Percentiles rank a stretch among this genome's conserved stretches.
These are phyloP conservation scores for Microascus cirrosus DNA, from an alignment of 2,329 filamentous ascomycete genomes.

Conservation along the genomic window DNA sequence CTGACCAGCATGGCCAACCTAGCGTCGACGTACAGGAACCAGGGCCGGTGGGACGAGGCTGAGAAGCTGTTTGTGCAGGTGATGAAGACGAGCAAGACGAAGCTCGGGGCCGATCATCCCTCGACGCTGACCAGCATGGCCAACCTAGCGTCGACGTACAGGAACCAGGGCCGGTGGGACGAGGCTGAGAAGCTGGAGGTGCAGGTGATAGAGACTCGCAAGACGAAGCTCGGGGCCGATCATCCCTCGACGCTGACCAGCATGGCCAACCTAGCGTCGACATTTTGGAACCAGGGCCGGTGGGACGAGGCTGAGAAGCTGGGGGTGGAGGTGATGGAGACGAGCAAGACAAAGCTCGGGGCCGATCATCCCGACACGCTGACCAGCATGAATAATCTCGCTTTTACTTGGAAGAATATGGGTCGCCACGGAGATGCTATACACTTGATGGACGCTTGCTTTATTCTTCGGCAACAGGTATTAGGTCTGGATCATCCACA, in stretches of 20 bases:
- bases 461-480: no score
- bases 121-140: background rate
- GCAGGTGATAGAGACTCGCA: conserved; percentile 2
- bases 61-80: no score
- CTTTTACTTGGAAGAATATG: background rate
- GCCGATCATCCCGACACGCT: background rate
- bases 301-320: no score
- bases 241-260: background rate
- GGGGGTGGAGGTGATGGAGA: no score
- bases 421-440: background rate
- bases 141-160: no score
- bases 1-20: background rate
- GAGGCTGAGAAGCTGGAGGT: no score
- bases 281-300: no score
- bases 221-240: conserved; percentile 5
- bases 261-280: background rate
- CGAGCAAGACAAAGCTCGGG: background rate
- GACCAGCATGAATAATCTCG: background rate
- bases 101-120: background rate
- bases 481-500: no score
- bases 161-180: no score
- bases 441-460: background rate
- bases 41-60: no score
- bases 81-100: background rate
- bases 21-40: no score